Percentiles rank a stretch among this genome's conserved stretches.
These are phyloP conservation scores for Toxicodendron radicans DNA, from an alignment of 345 rosid genomes.

Conservation along the genomic window DNA sequence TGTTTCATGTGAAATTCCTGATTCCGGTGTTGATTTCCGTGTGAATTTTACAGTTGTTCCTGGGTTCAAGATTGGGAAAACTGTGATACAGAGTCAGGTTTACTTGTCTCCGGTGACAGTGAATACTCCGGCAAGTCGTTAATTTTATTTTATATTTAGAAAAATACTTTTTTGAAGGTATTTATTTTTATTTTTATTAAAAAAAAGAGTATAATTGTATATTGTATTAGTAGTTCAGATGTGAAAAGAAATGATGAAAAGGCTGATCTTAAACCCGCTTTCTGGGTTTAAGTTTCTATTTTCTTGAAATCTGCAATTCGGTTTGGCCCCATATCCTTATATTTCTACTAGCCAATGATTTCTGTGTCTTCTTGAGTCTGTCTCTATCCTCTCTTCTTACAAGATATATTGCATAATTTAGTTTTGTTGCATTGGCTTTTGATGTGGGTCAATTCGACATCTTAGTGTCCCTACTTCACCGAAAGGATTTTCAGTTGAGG, in stretches of 20 bases:
- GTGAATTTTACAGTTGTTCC: conserved; percentile 93
- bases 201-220: conserved; percentile 18
- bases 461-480: not conserved
- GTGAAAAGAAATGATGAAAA: not conserved
- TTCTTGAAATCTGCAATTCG: not conserved
- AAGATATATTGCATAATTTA: too few relatives aligned
- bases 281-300: too few relatives aligned
- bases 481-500: not conserved
- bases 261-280: not conserved
- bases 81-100: conserved; percentile 77
- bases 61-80: conserved; percentile 79
- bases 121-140: conserved; percentile 33
- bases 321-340: not conserved
- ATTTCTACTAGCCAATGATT: too few relatives aligned
- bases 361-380: too few relatives aligned
- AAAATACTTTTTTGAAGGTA: not conserved
- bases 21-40: conserved; percentile 37
- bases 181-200: not conserved
- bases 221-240: not conserved
- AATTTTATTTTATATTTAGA: not conserved
- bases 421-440: not conserved
- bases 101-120: conserved; percentile 59
- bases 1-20: conserved; percentile 28
- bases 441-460: not conserved
- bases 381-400: too few relatives aligned